phyloP scores from a whole-genome alignment of 2,329 filamentous ascomycete species.

The Zymoseptoria tritici region DNA sequence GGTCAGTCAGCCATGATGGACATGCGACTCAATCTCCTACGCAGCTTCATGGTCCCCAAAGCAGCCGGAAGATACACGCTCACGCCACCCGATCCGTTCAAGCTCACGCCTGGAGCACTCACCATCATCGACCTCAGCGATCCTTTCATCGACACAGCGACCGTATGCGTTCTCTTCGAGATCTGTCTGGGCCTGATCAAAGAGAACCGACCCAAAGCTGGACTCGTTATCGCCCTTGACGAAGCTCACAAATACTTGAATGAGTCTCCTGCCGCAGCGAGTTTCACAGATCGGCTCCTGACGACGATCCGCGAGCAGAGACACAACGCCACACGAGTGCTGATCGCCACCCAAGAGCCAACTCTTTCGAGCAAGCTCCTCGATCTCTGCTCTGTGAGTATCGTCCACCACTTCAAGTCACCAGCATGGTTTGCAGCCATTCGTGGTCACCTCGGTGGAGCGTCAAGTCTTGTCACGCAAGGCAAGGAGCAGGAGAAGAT shows the following conservation, averaged over 20 bases:
- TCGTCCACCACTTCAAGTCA: conserved; percentile 65
- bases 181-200: conserved; percentile 59
- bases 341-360: conserved; percentile 73
- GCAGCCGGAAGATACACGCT: no score
- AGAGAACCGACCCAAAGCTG: conserved; percentile 31
- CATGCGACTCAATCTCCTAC: conserved; percentile 54
- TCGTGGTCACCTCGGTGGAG: conserved; percentile 41
- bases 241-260: conserved; percentile 67
- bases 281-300: conserved; percentile 56
- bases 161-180: conserved; percentile 65
- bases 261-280: conserved; percentile 45
- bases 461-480: conserved; percentile 18
- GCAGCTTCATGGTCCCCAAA: conserved; percentile 65
- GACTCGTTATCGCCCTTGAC: conserved; percentile 62
- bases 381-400: conserved; percentile 62
- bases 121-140: conserved; percentile 68
- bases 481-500: conserved; percentile 11
- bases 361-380: conserved; percentile 61
- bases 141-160: conserved; percentile 59
- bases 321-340: conserved; percentile 53
- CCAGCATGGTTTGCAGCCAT: conserved; percentile 54
- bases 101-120: conserved; percentile 41
- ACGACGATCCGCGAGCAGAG: conserved; percentile 62
- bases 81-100: no score
- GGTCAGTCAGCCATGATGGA: conserved; percentile 50